A percentile compares a stretch with the other conserved stretches of the same genome.
Evolutionary conservation across 805 yeast genomes (phyloP).

Genomic region (Blastobotrys chiropterorum): DNA sequence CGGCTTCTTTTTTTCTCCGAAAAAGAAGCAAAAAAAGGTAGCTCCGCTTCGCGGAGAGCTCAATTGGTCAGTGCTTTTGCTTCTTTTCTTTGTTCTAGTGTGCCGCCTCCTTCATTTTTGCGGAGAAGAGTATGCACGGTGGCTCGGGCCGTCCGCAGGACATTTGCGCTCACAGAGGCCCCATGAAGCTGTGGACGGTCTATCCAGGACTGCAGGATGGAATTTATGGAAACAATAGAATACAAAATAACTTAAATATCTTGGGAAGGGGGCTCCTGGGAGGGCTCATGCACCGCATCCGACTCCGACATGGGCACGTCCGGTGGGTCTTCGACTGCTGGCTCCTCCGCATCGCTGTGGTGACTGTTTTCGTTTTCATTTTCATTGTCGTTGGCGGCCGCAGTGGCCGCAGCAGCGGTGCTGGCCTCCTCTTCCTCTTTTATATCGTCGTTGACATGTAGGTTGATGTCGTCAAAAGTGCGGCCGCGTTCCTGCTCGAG

Average conservation of each 20-base stretch:
- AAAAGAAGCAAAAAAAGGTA: too few relatives aligned
- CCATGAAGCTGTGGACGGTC: background rate
- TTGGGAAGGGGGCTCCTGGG: background rate
- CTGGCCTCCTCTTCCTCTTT: conserved; percentile 6
- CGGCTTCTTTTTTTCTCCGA: too few relatives aligned
- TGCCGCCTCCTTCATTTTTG: too few relatives aligned
- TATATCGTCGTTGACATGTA: conserved; percentile 5
- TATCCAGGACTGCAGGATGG: background rate
- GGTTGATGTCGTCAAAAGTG: conserved; percentile 3
- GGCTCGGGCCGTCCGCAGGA: background rate
- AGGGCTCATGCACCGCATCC: conserved; percentile 1
- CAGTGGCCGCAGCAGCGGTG: conserved; percentile 5
- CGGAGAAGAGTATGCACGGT: background rate
- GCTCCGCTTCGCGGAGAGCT: too few relatives aligned
- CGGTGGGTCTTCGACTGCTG: background rate
- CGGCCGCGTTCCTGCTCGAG: background rate
- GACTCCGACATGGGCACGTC: background rate
- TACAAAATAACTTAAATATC: background rate
- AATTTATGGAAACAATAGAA: background rate
- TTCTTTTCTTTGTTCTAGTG: too few relatives aligned
- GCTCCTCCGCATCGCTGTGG: background rate
- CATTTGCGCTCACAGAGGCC: background rate
- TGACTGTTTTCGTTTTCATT: background rate
- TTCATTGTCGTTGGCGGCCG: conserved; percentile 5
- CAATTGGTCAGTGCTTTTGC: too few relatives aligned